Base-by-base conservation (phyloP, 2,329 filamentous ascomycete genomes). In the Drechslerella dactyloides region DNA sequence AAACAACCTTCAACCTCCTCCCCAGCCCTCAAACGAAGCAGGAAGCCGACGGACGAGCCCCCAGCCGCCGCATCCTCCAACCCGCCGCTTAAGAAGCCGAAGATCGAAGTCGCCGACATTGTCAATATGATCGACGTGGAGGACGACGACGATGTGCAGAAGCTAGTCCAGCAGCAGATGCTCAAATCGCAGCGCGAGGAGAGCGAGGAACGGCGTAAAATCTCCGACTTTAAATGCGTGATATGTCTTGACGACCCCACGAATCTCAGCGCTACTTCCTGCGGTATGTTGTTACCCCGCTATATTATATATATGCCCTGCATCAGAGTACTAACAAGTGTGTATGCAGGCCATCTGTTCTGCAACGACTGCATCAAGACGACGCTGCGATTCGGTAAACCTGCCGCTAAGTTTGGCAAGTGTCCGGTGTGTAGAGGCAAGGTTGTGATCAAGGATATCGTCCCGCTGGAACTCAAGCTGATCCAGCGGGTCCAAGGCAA, bases 181-280 rank as follows among this genome's bases (percentile, higher is more conserved):
- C 24, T 76, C 24, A 76, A 73, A 54, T 63, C 69, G 10, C 75
- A 76, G 35, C 53, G 69, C 27, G 73, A 70, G 10, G 75, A 73
- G 15, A 69, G 64, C 6, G 69, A 74, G 19, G 75, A 64, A 15
- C 74, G 75, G 42, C 74, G 69, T 27, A 76, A 73, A 53, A 73
- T 77, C 2, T 73, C 76, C 27, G 75, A 75, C 8, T 75, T 76
- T 17, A 76, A 74, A 37, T 77, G 76, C 52, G 75, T 76, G 23
- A 76, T 77, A 24, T 77, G 76, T 55, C 74, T 77, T 59, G 76
- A 77, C 50, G 75, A 77, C 57, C 75, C 75, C 5, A 74, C 60
- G 8, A 70, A 76, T 61, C 56, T 77, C 17, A 74, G 74, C 35
- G 73, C 74, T 46, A 77, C 76, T 19, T 59, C 75, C 21, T 77